A percentile compares a stretch with the other conserved stretches of the same genome.
These are phyloP conservation scores for Suillus fuscotomentosus DNA, from an alignment of 768 basidiomycete genomes.

Conservation along the genomic window DNA sequence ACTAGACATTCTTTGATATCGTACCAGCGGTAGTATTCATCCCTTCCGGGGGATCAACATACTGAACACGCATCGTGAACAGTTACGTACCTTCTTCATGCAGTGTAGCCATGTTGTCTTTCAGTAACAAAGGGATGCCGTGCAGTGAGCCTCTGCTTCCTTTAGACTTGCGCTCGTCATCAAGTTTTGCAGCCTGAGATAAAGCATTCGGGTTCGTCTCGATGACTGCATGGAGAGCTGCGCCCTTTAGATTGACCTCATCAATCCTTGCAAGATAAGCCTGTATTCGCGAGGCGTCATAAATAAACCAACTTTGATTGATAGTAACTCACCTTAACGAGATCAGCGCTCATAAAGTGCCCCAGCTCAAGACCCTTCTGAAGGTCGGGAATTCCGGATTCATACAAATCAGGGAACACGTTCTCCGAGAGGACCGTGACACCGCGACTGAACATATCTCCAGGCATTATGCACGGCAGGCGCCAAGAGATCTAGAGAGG, in stretches of 20 bases:
- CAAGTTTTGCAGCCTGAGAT: conserved; percentile 48
- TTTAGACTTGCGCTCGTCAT: conserved; percentile 42
- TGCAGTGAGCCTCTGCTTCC: conserved; percentile 49
- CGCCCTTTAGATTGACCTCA: conserved; percentile 61
- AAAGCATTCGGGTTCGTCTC: conserved; percentile 60
- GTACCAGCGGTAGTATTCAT: conserved; percentile 40
- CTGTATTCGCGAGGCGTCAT: conserved; percentile 29
- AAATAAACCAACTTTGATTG: neutral
- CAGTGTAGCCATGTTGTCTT: conserved; percentile 42
- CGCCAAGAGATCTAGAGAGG: conserved; percentile 7
- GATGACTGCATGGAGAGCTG: conserved; percentile 56
- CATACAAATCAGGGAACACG: conserved; percentile 57
- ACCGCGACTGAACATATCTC: conserved; percentile 12
- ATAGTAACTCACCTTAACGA: conserved; percentile 48
- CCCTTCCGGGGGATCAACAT: conserved; percentile 17
- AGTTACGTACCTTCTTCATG: conserved; percentile 25
- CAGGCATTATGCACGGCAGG: conserved; percentile 11
- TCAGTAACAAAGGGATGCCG: conserved; percentile 59
- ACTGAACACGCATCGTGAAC: conserved; percentile 1
- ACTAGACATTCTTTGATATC: neutral
- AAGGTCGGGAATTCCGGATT: conserved; percentile 56
- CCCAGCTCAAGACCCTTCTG: conserved; percentile 51
- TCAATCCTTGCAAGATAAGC: conserved; percentile 66
- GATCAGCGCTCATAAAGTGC: conserved; percentile 58
- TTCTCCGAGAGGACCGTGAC: neutral